Conservation (phyloP, 768 basidiomycete genomes). For the Termitomyces sp. region DNA sequence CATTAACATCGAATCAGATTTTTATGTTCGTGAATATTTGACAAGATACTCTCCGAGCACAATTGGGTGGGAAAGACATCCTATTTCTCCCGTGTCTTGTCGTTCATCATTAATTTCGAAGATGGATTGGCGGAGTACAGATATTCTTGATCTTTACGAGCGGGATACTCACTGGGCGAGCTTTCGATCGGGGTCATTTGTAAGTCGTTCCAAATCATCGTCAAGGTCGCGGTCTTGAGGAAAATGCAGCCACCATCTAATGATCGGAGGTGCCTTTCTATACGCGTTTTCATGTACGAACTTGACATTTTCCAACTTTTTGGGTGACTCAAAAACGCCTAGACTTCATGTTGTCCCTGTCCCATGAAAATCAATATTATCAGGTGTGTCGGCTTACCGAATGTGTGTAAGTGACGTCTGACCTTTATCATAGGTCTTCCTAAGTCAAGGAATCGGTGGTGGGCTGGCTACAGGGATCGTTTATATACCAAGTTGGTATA, state of each 20-base stretch:
- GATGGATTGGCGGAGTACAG: constrained; percentile 42
- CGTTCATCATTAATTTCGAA: constrained; percentile 7
- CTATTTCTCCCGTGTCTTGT: not conserved
- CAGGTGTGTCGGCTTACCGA: constrained; percentile 20
- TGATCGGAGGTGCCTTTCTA: constrained; percentile 39
- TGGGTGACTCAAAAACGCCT: not conserved
- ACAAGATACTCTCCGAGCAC: constrained; percentile 21
- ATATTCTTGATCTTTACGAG: constrained; percentile 37
- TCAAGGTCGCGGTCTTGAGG: not conserved
- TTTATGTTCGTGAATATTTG: constrained; percentile 32
- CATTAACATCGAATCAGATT: constrained; percentile 18
- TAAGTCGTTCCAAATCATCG: constrained; percentile 13
- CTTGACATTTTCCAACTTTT: not conserved
- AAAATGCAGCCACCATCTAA: constrained; percentile 30
- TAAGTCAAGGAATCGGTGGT: constrained; percentile 39
- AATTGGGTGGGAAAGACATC: not conserved
- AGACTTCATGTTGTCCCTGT: constrained; percentile 38
- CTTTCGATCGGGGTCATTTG: constrained; percentile 50
- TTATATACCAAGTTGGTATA: constrained; percentile 27
- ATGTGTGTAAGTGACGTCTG: constrained; percentile 12
- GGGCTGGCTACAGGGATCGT: constrained; percentile 41
- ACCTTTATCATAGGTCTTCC: constrained; percentile 31
- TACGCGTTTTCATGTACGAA: constrained; percentile 24
- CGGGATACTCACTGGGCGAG: constrained; percentile 38
- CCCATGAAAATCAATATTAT: constrained; percentile 32